phyloP scores from a whole-genome alignment of 495 filamentous ascomycete species.

The Aspergillus leporis region DNA sequence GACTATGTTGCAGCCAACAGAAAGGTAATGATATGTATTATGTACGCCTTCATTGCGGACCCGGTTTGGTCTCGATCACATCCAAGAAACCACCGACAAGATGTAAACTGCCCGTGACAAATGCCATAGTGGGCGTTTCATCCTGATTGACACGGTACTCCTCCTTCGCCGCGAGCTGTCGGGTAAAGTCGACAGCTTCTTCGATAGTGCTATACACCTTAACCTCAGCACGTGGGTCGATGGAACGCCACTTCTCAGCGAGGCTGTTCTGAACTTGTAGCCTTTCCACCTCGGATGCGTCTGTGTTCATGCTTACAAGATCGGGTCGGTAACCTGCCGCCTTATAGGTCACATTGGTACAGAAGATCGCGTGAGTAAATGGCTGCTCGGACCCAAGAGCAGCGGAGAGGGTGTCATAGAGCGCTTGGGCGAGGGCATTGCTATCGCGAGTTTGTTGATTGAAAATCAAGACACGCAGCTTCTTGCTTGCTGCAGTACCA shows the following conservation, averaged over 20 bases:
- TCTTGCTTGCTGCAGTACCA: slow-evolving; percentile 39
- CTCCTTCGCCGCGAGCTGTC: slow-evolving; percentile 49
- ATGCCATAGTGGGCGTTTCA: slow-evolving; percentile 48
- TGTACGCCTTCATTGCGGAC: slow-evolving; percentile 6
- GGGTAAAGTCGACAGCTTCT: slow-evolving; percentile 73
- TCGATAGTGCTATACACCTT: slow-evolving; percentile 77
- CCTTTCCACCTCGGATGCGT: slow-evolving; percentile 63
- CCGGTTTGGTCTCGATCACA: slow-evolving; percentile 64
- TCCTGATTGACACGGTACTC: slow-evolving; percentile 29
- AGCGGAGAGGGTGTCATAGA: slow-evolving; percentile 64
- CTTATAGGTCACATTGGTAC: slow-evolving; percentile 81
- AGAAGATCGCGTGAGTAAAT: slow-evolving; percentile 85
- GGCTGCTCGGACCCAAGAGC: slow-evolving; percentile 53
- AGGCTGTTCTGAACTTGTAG: slow-evolving; percentile 75
- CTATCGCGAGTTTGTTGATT: slow-evolving; percentile 91
- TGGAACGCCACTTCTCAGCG: slow-evolving; percentile 66
- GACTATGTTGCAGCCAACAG: too few relatives aligned
- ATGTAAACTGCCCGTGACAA: slow-evolving; percentile 85
- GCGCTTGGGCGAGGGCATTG: slow-evolving; percentile 59
- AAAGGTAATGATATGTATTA: background rate
- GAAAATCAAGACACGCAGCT: slow-evolving; percentile 76
- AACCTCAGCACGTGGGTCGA: slow-evolving; percentile 63
- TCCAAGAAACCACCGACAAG: slow-evolving; percentile 81
- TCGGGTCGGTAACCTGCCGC: slow-evolving; percentile 70
- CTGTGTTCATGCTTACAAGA: slow-evolving; percentile 73